These are phyloP conservation scores for Cinnamomum chago DNA, from an alignment of 164 flowering plant species.

Conservation along the genomic window DNA sequence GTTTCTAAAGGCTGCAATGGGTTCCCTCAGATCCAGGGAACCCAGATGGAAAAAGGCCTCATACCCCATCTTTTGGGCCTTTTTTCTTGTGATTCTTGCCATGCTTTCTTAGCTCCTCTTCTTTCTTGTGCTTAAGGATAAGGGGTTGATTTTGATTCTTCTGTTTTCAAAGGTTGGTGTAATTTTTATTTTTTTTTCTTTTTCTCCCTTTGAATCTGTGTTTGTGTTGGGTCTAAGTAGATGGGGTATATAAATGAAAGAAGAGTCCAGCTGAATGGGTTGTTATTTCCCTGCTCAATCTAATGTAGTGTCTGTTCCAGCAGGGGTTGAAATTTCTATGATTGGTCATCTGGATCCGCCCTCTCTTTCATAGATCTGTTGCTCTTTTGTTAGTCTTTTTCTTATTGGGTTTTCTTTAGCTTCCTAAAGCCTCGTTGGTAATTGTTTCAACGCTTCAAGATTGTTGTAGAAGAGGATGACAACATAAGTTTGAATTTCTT, in stretches of 20 bases:
- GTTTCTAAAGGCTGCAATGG: constrained; percentile 14
- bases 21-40: constrained; percentile 32
- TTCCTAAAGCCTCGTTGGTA: not conserved
- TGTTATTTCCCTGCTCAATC: not conserved
- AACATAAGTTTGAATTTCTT: constrained; percentile 9
- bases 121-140: constrained; percentile 25
- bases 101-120: constrained; percentile 1
- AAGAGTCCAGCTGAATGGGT: constrained; percentile 14
- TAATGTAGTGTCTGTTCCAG: constrained; percentile 5
- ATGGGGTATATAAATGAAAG: not conserved
- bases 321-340: constrained; percentile 5
- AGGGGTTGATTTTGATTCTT: constrained; percentile 13
- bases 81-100: constrained; percentile 21
- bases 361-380: constrained; percentile 19
- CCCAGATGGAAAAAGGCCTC: constrained; percentile 14
- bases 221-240: not conserved
- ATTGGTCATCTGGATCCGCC: constrained; percentile 18
- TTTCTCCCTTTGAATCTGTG: not conserved
- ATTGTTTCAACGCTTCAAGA: no score
- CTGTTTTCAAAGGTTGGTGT: not conserved
- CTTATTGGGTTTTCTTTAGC: not conserved
- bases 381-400: constrained; percentile 3
- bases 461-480: not conserved
- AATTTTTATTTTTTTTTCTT: not conserved
- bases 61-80: constrained; percentile 14